A percentile compares a stretch with the other conserved stretches of the same genome.
phyloP scores from a whole-genome alignment of 331 rosid genomes.

The Malus hybrid region DNA sequence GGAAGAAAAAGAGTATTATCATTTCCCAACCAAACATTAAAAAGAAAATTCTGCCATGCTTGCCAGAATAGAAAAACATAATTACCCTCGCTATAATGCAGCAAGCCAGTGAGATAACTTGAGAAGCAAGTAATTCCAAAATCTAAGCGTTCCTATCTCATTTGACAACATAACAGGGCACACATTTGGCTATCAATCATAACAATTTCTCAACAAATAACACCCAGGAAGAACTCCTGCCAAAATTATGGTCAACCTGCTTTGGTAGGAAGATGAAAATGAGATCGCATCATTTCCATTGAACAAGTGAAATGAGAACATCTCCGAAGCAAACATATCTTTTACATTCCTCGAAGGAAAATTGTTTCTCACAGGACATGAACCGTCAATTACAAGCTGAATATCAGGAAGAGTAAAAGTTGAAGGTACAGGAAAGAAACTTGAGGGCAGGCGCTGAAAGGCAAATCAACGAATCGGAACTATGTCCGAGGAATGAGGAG shows the following conservation, averaged over 20 bases:
- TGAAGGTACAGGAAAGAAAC: neutral
- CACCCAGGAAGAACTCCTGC: neutral
- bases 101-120: neutral
- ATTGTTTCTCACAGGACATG: neutral
- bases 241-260: neutral
- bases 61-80: too few relatives aligned
- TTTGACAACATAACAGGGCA: neutral
- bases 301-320: neutral
- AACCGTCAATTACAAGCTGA: slow-evolving; percentile 8
- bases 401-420: neutral
- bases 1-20: too few relatives aligned
- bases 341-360: slow-evolving; percentile 9
- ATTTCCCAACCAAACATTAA: too few relatives aligned
- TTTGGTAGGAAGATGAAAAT: neutral
- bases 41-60: too few relatives aligned
- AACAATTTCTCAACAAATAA: neutral
- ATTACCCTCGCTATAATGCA: too few relatives aligned
- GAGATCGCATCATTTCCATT: neutral
- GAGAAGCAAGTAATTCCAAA: neutral
- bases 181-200: neutral
- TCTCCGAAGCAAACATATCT: neutral
- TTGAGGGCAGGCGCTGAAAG: neutral
- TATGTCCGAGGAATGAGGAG: neutral
- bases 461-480: neutral
- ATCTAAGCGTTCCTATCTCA: neutral